phyloP scores from a whole-genome alignment of 225 moss, liverwort and hornwort species.

The Climacium dendroides region DNA sequence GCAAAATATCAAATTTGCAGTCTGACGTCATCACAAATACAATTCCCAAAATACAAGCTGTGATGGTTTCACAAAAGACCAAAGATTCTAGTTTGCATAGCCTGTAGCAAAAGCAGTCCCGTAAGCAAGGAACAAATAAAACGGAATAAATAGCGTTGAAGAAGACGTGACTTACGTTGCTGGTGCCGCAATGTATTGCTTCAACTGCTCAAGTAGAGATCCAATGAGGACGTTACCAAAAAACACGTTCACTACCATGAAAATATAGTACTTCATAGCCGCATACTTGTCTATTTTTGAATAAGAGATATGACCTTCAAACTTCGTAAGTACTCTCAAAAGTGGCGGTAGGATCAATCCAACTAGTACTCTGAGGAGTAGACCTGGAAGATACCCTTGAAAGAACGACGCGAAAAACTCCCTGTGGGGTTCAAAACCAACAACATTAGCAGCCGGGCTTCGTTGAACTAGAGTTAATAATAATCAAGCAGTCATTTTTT shows the following conservation, averaged over 20 bases:
- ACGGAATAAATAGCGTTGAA: not conserved
- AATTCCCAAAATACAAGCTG: not conserved
- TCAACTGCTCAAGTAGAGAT: constrained; percentile 62
- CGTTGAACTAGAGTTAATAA: not conserved
- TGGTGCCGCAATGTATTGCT: constrained; percentile 47
- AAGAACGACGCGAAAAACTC: constrained; percentile 23
- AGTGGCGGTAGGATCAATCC: constrained; percentile 34
- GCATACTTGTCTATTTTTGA: constrained; percentile 60
- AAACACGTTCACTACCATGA: constrained; percentile 81
- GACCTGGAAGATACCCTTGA: constrained; percentile 65
- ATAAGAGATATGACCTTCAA: constrained; percentile 66
- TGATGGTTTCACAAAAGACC: not conserved
- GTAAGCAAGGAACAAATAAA: not conserved
- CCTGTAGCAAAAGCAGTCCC: not conserved
- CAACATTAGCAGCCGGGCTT: not conserved
- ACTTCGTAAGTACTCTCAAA: constrained; percentile 34
- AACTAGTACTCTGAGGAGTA: constrained; percentile 51
- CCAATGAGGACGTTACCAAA: constrained; percentile 72
- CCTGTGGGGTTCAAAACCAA: constrained; percentile 13
- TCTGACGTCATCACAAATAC: not conserved
- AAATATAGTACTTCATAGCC: constrained; percentile 49
- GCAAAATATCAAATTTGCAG: not conserved
- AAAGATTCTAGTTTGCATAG: not conserved
- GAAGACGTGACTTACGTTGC: constrained; percentile 21
- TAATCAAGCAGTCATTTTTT: not conserved